Conservation (phyloP, 192 early-diverging fungal genomes). For the Linnemannia schmuckeri region DNA sequence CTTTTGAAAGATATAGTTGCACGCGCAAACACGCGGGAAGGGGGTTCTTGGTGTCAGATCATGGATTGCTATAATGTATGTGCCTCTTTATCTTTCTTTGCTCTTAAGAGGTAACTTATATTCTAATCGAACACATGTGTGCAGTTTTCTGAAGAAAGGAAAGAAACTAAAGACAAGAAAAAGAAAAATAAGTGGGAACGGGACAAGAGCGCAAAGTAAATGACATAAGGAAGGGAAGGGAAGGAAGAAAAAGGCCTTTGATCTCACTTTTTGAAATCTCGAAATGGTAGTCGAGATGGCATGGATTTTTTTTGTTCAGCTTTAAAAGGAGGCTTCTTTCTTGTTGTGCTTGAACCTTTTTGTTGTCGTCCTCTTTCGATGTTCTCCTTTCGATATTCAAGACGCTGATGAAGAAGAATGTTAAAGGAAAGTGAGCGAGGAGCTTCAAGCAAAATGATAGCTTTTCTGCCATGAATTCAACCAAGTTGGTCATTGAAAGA, state of each 20-base stretch:
- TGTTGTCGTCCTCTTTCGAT: too few relatives aligned
- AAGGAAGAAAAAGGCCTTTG: too few relatives aligned
- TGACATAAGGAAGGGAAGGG: not conserved
- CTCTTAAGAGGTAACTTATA: too few relatives aligned
- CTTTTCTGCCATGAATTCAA: not conserved
- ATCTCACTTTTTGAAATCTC: too few relatives aligned
- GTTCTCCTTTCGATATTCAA: not conserved
- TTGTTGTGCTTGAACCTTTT: too few relatives aligned
- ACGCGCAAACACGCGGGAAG: not conserved
- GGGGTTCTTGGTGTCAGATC: too few relatives aligned
- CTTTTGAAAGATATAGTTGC: not conserved
- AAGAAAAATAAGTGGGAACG: not conserved
- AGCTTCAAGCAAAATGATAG: not conserved
- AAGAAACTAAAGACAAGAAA: too few relatives aligned
- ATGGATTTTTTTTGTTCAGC: too few relatives aligned
- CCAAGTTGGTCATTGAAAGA: not conserved
- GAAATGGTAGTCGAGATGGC: too few relatives aligned
- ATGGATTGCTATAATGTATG: not conserved
- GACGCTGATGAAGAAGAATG: not conserved
- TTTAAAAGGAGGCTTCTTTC: not conserved
- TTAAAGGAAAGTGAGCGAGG: not conserved
- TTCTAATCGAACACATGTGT: not conserved
- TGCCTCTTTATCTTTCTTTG: too few relatives aligned
- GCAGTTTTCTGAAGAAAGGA: not conserved
- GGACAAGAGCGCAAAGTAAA: not conserved